Evolutionary conservation across 2,329 filamentous ascomycete species (phyloP), one percentile per base, ranked within the genome.

Genomic region (Claviceps digitariae): DNA sequence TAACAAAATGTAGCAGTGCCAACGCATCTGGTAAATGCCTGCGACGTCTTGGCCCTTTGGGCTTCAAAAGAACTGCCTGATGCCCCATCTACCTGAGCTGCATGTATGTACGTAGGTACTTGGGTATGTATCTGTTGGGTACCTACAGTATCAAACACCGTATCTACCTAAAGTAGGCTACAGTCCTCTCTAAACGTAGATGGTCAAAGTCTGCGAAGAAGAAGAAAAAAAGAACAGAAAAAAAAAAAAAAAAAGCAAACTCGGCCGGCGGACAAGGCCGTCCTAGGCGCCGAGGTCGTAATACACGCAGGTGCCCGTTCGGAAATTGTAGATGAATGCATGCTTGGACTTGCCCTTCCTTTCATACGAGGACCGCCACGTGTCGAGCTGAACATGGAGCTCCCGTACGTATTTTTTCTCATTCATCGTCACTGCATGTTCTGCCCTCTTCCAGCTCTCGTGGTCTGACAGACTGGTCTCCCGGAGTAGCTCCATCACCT

Each of bases 271-370:
- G 40, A 47, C 12, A 12, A 27, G 23, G 13, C 29, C 4, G 41
- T n/a, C 43, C 57, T 61, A 75, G n/a, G 65, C 68, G 31, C 72
- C 73, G 45, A 96, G 69, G 68, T 95, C 90, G 67, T 95, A 95
- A 64, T 91, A 88, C 50, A 95, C 77, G 65, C 87, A 90, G 55
- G 78, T 84, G 0, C 86, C 87, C 10, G 88, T 94, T 55, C 90
- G 76, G 61, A 94, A 95, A 62, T 95, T 95, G 69, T 95, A 95
- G 51, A 96, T 79, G 69, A 95, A 95, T 12, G 87, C 86, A 65
- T 90, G 87, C 48, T 79, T 77, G 25, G 78, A 76, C 9, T 75
- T 78, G 4, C 74, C 66, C 57, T 73, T 72, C 55, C 59, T 69
- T 72, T 72, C 76, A 69, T 73, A 83, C 74, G 65, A 77, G 69